Percentiles rank a stretch among this genome's conserved stretches.
Conservation (phyloP, 2,329 filamentous ascomycete species). For the Exophiala sp. region DNA sequence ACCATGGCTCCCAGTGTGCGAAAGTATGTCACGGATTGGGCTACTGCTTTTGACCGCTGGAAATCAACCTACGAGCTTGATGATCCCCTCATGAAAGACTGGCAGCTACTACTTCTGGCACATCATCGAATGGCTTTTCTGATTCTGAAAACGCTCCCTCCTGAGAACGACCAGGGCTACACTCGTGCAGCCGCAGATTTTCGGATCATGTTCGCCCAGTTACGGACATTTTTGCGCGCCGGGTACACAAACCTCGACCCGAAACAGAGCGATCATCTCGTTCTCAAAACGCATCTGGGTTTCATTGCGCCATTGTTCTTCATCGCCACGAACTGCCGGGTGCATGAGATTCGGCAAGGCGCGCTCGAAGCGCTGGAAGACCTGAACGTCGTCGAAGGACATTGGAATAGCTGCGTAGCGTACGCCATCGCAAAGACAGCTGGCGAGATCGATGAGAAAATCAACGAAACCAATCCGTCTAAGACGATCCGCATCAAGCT, state of each 20-base stretch:
- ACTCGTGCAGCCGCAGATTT: slow-evolving; percentile 17
- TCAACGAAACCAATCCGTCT: not conserved
- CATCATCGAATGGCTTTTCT: slow-evolving; percentile 20
- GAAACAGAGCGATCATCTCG: slow-evolving; percentile 3
- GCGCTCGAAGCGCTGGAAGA: slow-evolving; percentile 17
- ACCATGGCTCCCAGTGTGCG: slow-evolving; percentile 15
- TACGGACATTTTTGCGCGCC: slow-evolving; percentile 19
- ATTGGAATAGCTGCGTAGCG: slow-evolving; percentile 23
- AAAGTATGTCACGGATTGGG: slow-evolving; percentile 20
- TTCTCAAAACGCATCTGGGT: slow-evolving; percentile 15
- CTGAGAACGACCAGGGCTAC: slow-evolving; percentile 15
- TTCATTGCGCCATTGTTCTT: slow-evolving; percentile 22
- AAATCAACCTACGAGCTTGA: slow-evolving; percentile 11
- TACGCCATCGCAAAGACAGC: slow-evolving; percentile 17
- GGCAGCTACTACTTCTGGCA: slow-evolving; percentile 17
- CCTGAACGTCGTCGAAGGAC: slow-evolving; percentile 15
- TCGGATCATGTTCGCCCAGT: slow-evolving; percentile 20
- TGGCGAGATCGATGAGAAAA: slow-evolving; percentile 11
- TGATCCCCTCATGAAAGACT: slow-evolving; percentile 17
- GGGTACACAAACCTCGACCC: slow-evolving; percentile 9
- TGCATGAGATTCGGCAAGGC: slow-evolving; percentile 12
- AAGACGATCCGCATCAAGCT: slow-evolving; percentile 13
- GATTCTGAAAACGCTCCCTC: slow-evolving; percentile 15
- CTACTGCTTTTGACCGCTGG: slow-evolving; percentile 16
- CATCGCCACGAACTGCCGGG: slow-evolving; percentile 18